Evolutionary conservation across 306 rosid species (phyloP).

Genomic region (Vigna unguiculata): DNA sequence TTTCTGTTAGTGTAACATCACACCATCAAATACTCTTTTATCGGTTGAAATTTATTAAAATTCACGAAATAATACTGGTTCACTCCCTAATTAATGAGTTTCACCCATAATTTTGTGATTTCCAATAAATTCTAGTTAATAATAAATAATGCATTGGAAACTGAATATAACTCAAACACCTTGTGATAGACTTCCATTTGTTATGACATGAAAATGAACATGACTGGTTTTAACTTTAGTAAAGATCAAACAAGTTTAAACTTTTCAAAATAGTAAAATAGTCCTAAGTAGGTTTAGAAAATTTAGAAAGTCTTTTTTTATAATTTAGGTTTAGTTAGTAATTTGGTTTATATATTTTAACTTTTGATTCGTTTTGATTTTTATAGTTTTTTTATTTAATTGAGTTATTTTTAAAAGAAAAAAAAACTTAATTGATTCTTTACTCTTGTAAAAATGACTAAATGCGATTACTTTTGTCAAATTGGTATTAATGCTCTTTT

Average conservation of each 20-base stretch:
- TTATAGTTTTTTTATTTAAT: no score
- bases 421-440: no score
- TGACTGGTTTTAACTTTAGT: background rate
- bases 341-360: no score
- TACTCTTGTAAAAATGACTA: no score
- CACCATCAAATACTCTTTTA: background rate
- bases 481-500: no score
- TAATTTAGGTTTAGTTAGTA: no score
- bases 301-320: background rate
- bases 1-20: no score
- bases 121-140: background rate
- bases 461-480: no score
- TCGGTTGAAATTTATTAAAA: constrained; percentile 3
- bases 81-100: background rate
- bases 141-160: background rate
- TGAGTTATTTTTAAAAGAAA: no score
- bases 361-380: no score
- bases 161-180: background rate
- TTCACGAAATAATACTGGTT: background rate
- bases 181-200: background rate
- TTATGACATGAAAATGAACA: background rate
- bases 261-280: background rate
- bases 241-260: background rate
- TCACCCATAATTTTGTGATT: background rate
- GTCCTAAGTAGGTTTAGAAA: background rate